These are phyloP conservation scores for Spathaspora passalidarum DNA, from an alignment of 805 yeast genomes.

Conservation along the genomic window DNA sequence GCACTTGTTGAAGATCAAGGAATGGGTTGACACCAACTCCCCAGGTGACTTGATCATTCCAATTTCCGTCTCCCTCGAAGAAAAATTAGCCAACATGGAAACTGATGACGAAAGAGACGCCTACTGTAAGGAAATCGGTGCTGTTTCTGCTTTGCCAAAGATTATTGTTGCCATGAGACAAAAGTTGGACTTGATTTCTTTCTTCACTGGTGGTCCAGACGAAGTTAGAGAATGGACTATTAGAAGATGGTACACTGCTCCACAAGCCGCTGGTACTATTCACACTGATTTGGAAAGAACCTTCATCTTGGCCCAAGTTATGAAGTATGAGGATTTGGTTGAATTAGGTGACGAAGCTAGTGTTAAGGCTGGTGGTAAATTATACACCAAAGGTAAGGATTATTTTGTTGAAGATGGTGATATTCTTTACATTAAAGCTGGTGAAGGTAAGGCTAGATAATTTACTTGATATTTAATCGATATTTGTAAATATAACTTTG, in stretches of 20 bases:
- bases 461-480: too few species aligned
- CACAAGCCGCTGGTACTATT: slow-evolving; percentile 98
- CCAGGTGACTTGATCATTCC: slow-evolving; percentile 89
- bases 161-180: slow-evolving; percentile 85
- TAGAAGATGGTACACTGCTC: slow-evolving; percentile 87
- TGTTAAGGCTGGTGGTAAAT: slow-evolving; percentile 85
- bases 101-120: slow-evolving; percentile 77
- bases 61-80: slow-evolving; percentile 88
- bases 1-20: slow-evolving; percentile 74
- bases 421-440: slow-evolving; percentile 87
- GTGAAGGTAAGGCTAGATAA: slow-evolving; percentile 77
- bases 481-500: too few species aligned
- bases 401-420: slow-evolving; percentile 96
- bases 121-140: slow-evolving; percentile 71
- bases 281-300: slow-evolving; percentile 95
- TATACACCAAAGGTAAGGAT: slow-evolving; percentile 88
- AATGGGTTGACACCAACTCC: slow-evolving; percentile 86
- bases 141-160: slow-evolving; percentile 79
- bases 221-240: slow-evolving; percentile 99
- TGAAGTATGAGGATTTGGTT: slow-evolving; percentile 75
- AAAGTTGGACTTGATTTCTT: slow-evolving; percentile 82
- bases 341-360: slow-evolving; percentile 74
- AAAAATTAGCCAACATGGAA: slow-evolving; percentile 83
- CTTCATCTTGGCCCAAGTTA: slow-evolving; percentile 90
- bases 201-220: slow-evolving; percentile 93